Evolutionary conservation across 805 yeast species (phyloP), one percentile per base, ranked within the genome.

Genomic region (Gaillardinia entomophila): DNA sequence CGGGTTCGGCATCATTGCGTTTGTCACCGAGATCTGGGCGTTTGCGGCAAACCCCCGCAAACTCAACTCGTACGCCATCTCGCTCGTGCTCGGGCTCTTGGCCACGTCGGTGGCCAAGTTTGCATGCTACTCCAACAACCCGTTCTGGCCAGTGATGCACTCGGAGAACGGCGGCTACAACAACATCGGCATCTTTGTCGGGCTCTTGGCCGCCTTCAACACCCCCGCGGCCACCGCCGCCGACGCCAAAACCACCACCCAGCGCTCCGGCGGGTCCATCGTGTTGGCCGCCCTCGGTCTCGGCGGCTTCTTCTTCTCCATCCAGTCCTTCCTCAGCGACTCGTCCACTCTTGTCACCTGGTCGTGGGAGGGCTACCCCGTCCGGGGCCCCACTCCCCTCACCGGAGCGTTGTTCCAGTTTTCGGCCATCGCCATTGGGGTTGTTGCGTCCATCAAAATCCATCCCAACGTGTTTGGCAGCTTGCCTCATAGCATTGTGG

Each of bases 361-460:
- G 97, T 77, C 79, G n/a, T 92, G 97, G 97, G 83, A 80, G 40
- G 98, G 98, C 1, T 90, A 72, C 54, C 95, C 95, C 26, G 66
- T 85, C n/a, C 62, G 64, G 3, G 94, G 95, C 0, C 96, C 97
- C 8, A 71, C 83, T 3, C 94, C 97, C 10, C 77, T 88, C 28
- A 87, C 95, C 19, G 87, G 86, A 44, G 90, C 94, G 30, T 72
- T 81, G 6, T 40, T 82, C 17, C 74, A 85, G 16, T 71, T 89
- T 38, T 51, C 62, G 8, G 73, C 77, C 4, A 68, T 83, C 67
- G 56, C 73, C 10, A 31, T 69, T 3, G 96, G 95, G 27, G 58
- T 44, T 11, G 16, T 60, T 4, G 33, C 49, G 3, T 46, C 65
- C 4, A 33, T 55, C 16, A 51, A 48, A 26, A 17, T 46, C 15